These are phyloP conservation scores for Lichtheimia corymbifera DNA, from an alignment of 371 early-diverging fungal species.

Conservation along the genomic window DNA sequence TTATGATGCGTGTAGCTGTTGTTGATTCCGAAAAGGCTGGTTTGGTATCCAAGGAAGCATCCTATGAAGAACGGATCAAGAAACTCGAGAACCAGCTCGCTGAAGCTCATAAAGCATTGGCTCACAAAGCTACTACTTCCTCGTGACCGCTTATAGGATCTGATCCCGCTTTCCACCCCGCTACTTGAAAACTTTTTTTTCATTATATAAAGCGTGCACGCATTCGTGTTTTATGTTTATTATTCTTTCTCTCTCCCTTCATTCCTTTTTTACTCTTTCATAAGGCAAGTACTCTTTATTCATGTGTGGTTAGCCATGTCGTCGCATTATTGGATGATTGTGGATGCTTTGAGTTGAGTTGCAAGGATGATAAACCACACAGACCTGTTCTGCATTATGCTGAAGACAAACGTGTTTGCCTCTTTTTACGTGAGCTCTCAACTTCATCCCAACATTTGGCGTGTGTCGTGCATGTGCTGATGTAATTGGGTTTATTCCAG, in stretches of 20 bases:
- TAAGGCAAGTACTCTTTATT: slow-evolving; percentile 13
- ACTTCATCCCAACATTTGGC: neutral
- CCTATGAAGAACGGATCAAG: slow-evolving; percentile 61
- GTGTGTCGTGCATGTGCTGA: neutral
- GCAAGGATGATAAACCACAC: slow-evolving; percentile 15
- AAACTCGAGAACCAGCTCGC: slow-evolving; percentile 66
- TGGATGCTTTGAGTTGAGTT: neutral
- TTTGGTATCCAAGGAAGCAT: slow-evolving; percentile 56
- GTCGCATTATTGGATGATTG: neutral
- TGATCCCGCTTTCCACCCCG: too few species aligned
- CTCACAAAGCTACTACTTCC: neutral
- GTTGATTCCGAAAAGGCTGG: slow-evolving; percentile 64
- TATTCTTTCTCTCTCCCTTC: neutral
- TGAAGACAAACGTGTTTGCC: slow-evolving; percentile 16
- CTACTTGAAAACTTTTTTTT: too few species aligned
- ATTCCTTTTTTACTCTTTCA: neutral
- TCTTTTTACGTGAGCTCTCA: slow-evolving; percentile 5
- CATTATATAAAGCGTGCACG: too few species aligned
- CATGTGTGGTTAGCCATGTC: too few species aligned
- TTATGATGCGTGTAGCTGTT: slow-evolving; percentile 64
- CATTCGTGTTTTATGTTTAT: too few species aligned
- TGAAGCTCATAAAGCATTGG: slow-evolving; percentile 50
- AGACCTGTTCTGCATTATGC: slow-evolving; percentile 17
- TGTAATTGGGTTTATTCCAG: neutral
- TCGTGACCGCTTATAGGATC: neutral